Percentiles rank a stretch among this genome's conserved stretches.
phyloP scores from a whole-genome alignment of 73 alveolate genomes.

The Paramecium octaurelia region DNA sequence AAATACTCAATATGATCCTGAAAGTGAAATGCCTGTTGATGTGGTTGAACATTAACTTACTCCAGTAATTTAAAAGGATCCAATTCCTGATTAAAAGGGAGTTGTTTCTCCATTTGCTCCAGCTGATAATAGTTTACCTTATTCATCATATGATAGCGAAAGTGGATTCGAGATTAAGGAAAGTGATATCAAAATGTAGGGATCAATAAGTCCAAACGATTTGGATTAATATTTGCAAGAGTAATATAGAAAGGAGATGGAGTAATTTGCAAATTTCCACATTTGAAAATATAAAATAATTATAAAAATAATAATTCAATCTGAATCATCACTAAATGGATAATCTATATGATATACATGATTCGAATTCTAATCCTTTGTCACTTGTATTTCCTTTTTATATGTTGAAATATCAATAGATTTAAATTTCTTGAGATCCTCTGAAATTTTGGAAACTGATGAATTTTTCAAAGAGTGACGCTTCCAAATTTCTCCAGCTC shows the following conservation, averaged over 20 bases:
- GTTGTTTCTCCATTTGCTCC: conserved; percentile 45
- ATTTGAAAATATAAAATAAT: background rate
- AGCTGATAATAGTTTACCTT: conserved; percentile 7
- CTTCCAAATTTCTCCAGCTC: conserved; percentile 31
- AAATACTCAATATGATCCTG: background rate
- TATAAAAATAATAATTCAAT: background rate
- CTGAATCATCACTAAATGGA: background rate
- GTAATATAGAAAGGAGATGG: background rate
- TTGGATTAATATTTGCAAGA: background rate
- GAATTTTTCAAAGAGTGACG: background rate
- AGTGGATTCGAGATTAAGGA: conserved; percentile 35
- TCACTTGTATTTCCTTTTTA: background rate
- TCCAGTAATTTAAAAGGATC: background rate
- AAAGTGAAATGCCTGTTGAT: conserved; percentile 28
- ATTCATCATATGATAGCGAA: conserved; percentile 7
- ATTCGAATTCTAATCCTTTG: background rate
- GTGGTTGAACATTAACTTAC: conserved; percentile 39
- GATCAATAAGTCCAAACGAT: background rate
- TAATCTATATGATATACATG: background rate
- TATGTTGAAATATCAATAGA: background rate
- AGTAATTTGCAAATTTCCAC: background rate
- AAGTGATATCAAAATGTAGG: background rate
- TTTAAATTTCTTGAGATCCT: background rate
- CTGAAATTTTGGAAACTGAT: background rate
- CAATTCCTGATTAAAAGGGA: conserved; percentile 24